Conservation (phyloP, 2,329 filamentous ascomycete genomes). For the Teratosphaeria pseudoeucalypti region DNA sequence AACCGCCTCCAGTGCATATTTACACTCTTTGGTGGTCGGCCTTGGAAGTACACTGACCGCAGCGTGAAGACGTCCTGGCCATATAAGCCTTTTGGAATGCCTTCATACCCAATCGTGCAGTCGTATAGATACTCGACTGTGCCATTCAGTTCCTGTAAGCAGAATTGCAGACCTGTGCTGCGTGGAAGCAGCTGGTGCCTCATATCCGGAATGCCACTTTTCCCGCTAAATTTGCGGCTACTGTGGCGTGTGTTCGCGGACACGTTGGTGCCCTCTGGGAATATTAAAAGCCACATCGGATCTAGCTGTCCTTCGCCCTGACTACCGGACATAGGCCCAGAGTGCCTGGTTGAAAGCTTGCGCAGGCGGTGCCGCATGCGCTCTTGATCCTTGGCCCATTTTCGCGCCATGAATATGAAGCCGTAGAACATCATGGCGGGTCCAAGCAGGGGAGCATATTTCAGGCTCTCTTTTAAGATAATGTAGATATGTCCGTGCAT, state of each 20-base stretch:
- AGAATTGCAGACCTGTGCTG: slow-evolving; percentile 72
- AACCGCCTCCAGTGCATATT: slow-evolving; percentile 96
- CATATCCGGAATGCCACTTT: slow-evolving; percentile 58
- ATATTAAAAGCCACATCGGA: slow-evolving; percentile 85
- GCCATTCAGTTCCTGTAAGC: slow-evolving; percentile 61
- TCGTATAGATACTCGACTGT: slow-evolving; percentile 79
- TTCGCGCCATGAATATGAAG: slow-evolving; percentile 89
- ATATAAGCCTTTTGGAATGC: slow-evolving; percentile 68
- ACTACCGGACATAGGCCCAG: slow-evolving; percentile 27
- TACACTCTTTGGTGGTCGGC: slow-evolving; percentile 81
- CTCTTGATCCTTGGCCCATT: slow-evolving; percentile 70
- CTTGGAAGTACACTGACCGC: slow-evolving; percentile 75
- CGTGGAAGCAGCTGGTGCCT: slow-evolving; percentile 66
- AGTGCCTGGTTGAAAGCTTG: slow-evolving; percentile 51
- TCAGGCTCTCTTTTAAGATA: slow-evolving; percentile 78
- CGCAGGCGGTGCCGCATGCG: slow-evolving; percentile 63
- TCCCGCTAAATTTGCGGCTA: slow-evolving; percentile 66
- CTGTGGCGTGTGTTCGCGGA: slow-evolving; percentile 60
- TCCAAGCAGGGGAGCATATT: slow-evolving; percentile 71
- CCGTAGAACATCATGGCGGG: slow-evolving; percentile 76
- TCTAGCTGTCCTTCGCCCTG: slow-evolving; percentile 17
- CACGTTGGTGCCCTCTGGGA: slow-evolving; percentile 79
- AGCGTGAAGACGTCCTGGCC: slow-evolving; percentile 84
- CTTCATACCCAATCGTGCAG: slow-evolving; percentile 92
- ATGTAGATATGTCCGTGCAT: slow-evolving; percentile 85